Conservation (phyloP, 116 monocot species). For the Posidonia oceanica region DNA sequence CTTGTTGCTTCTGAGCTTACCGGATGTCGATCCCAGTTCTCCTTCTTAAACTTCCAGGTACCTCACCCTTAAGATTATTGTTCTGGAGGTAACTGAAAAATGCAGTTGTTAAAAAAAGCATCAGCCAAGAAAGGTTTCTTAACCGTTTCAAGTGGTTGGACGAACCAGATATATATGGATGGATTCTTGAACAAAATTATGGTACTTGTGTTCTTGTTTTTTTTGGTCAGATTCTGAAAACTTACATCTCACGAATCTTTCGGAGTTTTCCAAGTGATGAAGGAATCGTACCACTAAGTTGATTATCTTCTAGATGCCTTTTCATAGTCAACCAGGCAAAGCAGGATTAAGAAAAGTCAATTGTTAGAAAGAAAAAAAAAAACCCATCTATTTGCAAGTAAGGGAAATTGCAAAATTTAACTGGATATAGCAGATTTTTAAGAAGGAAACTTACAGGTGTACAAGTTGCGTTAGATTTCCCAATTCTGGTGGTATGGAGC, state of each 20-base stretch:
- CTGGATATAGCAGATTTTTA: neutral
- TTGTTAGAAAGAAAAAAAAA: neutral
- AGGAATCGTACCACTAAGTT: constrained; percentile 54
- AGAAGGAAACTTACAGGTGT: constrained; percentile 47
- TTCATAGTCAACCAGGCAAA: neutral
- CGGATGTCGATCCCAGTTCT: constrained; percentile 41
- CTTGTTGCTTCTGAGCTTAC: constrained; percentile 23
- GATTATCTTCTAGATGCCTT: constrained; percentile 69
- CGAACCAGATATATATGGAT: neutral
- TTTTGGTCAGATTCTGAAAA: neutral
- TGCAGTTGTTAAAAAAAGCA: neutral
- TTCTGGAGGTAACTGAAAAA: constrained; percentile 56
- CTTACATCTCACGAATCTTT: constrained; percentile 71
- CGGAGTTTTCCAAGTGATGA: constrained; percentile 41
- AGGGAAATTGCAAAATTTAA: too few relatives aligned
- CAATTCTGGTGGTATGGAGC: constrained; percentile 68
- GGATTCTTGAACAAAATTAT: neutral
- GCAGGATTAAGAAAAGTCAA: neutral
- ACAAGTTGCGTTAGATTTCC: constrained; percentile 33
- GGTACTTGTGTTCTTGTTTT: too few relatives aligned
- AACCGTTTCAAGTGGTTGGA: neutral
- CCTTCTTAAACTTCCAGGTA: constrained; percentile 45
- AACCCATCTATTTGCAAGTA: too few relatives aligned
- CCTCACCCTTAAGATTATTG: constrained; percentile 43
- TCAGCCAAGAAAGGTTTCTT: neutral